phyloP scores from a whole-genome alignment of 495 filamentous ascomycete species.

The Poronia punctata region DNA sequence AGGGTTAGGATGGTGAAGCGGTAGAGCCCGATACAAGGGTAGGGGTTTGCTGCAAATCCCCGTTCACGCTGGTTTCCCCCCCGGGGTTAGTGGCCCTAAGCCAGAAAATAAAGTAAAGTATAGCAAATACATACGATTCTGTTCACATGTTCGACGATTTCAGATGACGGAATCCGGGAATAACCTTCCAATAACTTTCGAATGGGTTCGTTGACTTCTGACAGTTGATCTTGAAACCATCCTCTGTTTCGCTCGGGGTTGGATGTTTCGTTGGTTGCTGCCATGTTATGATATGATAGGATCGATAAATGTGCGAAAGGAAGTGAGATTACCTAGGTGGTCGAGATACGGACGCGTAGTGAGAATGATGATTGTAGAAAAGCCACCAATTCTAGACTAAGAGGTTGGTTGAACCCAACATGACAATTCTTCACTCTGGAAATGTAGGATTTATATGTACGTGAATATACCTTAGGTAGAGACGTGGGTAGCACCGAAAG shows the following conservation, averaged over 20 bases:
- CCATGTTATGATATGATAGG: no score
- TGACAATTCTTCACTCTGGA: no score
- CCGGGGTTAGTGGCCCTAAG: neutral
- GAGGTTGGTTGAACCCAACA: no score
- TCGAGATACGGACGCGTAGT: no score
- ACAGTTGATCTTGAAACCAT: constrained; percentile 13
- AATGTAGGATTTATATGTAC: no score
- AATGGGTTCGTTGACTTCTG: constrained; percentile 15
- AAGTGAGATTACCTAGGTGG: no score
- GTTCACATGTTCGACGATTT: constrained; percentile 19
- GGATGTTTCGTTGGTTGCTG: constrained; percentile 5
- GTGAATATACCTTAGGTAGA: no score
- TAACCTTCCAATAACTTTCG: constrained; percentile 21
- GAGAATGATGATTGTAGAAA: no score
- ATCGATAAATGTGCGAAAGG: no score
- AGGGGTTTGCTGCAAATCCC: constrained; percentile 25
- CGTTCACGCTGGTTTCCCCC: constrained; percentile 22
- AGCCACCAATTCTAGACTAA: no score
- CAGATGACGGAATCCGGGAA: constrained; percentile 17
- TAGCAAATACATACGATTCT: constrained; percentile 17
- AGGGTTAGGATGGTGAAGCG: constrained; percentile 26
- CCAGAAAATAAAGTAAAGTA: neutral
- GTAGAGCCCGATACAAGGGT: constrained; percentile 34
- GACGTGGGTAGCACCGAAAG: no score
- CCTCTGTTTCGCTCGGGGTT: constrained; percentile 2